Conservation (phyloP, 306 rosid genomes). For the Senna siamea region DNA sequence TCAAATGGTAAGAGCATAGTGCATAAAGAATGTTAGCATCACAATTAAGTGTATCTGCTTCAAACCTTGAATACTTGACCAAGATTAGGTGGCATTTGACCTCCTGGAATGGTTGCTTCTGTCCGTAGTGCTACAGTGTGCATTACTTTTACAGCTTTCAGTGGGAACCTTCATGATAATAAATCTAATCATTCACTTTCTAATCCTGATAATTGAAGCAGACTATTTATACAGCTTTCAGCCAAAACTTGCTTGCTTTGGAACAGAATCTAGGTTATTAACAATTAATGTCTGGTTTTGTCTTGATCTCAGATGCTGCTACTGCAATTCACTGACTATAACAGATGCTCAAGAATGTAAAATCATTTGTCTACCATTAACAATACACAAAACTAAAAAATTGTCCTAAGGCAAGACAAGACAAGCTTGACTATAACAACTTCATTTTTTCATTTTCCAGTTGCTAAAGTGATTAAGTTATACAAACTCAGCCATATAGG, state of each 20-base stretch:
- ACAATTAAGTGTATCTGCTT: conserved; percentile 6
- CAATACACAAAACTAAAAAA: neutral
- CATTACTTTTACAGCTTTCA: conserved; percentile 97
- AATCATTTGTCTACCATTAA: conserved; percentile 6
- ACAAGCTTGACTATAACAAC: neutral
- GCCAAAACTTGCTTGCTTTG: conserved; percentile 25
- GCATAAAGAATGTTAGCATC: neutral
- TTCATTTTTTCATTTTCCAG: neutral
- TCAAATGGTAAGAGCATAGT: neutral
- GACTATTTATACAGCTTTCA: conserved; percentile 1
- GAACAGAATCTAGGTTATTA: too few relatives aligned
- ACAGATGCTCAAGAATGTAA: conserved; percentile 10
- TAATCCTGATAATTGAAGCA: neutral
- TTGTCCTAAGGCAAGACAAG: neutral
- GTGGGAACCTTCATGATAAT: conserved; percentile 66
- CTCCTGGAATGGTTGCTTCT: conserved; percentile 80
- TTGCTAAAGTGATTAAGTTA: neutral
- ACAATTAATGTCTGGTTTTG: neutral
- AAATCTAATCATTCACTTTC: conserved; percentile 24
- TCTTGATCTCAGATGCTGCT: conserved; percentile 12
- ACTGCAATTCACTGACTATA: conserved; percentile 3
- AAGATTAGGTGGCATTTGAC: conserved; percentile 80
- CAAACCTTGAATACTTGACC: conserved; percentile 94
- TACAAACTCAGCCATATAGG: neutral
- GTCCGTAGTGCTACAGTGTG: conserved; percentile 96